These are phyloP conservation scores for Gomphus sp. DNA, from an alignment of 1,284 basidiomycete genomes.

Conservation along the genomic window DNA sequence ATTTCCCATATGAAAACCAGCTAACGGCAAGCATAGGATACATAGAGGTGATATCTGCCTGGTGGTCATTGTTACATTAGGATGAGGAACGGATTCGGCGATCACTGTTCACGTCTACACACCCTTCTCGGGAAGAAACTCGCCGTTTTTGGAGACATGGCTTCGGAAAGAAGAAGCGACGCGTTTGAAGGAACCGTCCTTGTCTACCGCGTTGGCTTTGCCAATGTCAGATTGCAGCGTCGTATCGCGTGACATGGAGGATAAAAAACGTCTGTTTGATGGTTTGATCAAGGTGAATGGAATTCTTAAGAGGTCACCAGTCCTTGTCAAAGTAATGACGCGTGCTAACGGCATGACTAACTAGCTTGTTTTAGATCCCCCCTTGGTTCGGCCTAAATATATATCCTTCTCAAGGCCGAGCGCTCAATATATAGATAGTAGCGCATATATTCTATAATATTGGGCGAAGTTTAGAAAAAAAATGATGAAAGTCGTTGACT, in stretches of 20 bases:
- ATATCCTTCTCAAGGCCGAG: too few species aligned
- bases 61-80: slow-evolving; percentile 5
- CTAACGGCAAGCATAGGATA: slow-evolving; percentile 74
- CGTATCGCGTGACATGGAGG: slow-evolving; percentile 2
- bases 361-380: too few species aligned
- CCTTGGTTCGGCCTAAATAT: too few species aligned
- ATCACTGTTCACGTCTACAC: slow-evolving; percentile 18
- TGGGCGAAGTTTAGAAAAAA: too few species aligned
- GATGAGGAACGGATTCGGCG: background rate
- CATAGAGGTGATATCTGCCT: slow-evolving; percentile 88
- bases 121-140: slow-evolving; percentile 80
- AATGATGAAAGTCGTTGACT: too few species aligned
- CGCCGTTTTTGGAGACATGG: slow-evolving; percentile 59
- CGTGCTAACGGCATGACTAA: background rate
- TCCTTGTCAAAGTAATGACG: background rate
- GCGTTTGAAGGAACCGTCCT: slow-evolving; percentile 82
- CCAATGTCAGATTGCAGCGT: slow-evolving; percentile 46
- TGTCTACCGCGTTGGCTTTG: slow-evolving; percentile 34
- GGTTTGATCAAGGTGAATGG: too few species aligned
- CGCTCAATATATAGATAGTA: too few species aligned
- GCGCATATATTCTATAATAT: too few species aligned
- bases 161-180: slow-evolving; percentile 67
- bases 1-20: slow-evolving; percentile 11
- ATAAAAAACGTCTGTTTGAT: too few species aligned
- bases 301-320: too few species aligned